Base-by-base conservation (phyloP, 2,329 filamentous ascomycete species). In the Penicillium sp. region DNA sequence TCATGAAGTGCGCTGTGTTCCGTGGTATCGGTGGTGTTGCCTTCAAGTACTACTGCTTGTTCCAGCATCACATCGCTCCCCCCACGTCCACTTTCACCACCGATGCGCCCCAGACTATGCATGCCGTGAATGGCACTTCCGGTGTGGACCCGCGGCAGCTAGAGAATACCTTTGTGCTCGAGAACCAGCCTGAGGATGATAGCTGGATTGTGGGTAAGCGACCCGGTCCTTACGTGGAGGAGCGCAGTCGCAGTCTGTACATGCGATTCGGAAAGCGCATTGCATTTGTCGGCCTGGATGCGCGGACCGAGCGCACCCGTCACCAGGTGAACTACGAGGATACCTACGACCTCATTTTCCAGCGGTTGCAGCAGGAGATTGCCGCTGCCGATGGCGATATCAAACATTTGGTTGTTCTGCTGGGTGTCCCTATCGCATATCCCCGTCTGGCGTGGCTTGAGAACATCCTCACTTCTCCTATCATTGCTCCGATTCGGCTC, bases 391-490 rank as follows among this genome's bases (percentile, higher is more conserved):
- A 83, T 55, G 80, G 80, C 27, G 78, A 83, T 19, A 82, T 88
- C 69, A 88, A 85, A 73, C 86, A 88, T 67, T 69, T 88, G 23
- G 78, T 88, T 39, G 73, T 88, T 23, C 75, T 88, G 11, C 77
- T 88, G 2, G 89, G 89, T 55, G 86, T 90, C 23, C 91, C 92
- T 0, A 93, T 96, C 66, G 79, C 80, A 1, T 81, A 84, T 62
- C 82, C 81, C 1, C 91, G 93, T 66, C 82, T 97, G 53, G 95
- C 93, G n/a, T 97, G 93, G 93, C 82, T 97, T 4, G 93, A 98
- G 73, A 97, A 96, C 69, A 90, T 97, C 57, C 85, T 98, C 66
- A 84, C 85, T 16, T 96, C 91, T 59, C 93, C 93, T 0, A 66
- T 97, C 25, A 93, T 97, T 69, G 92, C 89, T 0, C 92, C 93